Conservation (phyloP, 768 basidiomycete genomes). For the Phaeotremella fagi region DNA sequence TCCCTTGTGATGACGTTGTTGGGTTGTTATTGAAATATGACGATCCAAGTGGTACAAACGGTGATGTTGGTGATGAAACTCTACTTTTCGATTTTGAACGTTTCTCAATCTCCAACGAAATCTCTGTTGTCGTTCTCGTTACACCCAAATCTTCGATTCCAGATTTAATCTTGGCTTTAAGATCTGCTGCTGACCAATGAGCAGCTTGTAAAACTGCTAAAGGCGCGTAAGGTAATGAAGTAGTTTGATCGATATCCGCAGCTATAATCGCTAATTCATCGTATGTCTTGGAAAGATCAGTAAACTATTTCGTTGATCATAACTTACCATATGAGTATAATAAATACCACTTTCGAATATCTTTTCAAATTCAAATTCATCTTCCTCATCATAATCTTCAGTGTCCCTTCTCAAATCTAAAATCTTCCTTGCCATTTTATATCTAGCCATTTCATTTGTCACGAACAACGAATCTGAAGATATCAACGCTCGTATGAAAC, state of each 20-base stretch:
- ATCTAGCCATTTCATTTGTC: slow-evolving; percentile 70
- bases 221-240: slow-evolving; percentile 65
- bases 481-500: slow-evolving; percentile 69
- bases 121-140: slow-evolving; percentile 56
- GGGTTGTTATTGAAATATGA: not conserved
- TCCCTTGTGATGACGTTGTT: not conserved
- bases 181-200: slow-evolving; percentile 59
- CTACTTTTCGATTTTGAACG: slow-evolving; percentile 32
- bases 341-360: slow-evolving; percentile 75
- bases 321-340: slow-evolving; percentile 75
- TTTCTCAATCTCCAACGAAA: slow-evolving; percentile 44
- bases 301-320: not conserved
- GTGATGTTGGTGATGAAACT: slow-evolving; percentile 18
- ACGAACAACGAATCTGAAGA: slow-evolving; percentile 77
- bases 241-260: slow-evolving; percentile 67
- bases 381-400: slow-evolving; percentile 39
- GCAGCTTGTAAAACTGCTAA: slow-evolving; percentile 65
- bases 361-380: slow-evolving; percentile 62
- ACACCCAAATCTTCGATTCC: slow-evolving; percentile 59
- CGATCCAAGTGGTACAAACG: not conserved
- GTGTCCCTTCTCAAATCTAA: slow-evolving; percentile 57
- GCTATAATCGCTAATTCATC: slow-evolving; percentile 75
- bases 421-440: slow-evolving; percentile 67
- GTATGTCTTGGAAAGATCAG: slow-evolving; percentile 55
- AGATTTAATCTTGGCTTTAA: slow-evolving; percentile 30